Base-by-base conservation (phyloP, 2,329 filamentous ascomycete species). In the Hypomyces rosellus region DNA sequence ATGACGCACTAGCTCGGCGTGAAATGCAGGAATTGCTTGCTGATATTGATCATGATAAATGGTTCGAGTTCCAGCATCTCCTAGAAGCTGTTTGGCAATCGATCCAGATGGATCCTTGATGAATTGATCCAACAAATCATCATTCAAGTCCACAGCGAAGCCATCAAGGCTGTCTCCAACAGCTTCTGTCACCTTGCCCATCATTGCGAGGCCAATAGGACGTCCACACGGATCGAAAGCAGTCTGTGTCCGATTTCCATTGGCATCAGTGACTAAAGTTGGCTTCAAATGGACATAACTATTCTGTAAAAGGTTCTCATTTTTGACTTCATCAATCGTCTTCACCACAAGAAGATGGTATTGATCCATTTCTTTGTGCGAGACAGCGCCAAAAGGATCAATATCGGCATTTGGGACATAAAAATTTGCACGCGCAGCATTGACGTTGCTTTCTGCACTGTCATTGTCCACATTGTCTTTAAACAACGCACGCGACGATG, bases 151-250 rank as follows among this genome's bases (percentile, higher is more conserved):
- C 2, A 42, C 6, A 3, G 37, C 20, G 18, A 54, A 20, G 33
- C 38, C 44, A 41, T 42, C 44, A 41, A 54, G 40, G 7, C 37
- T 40, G 42, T 54, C 52, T 11, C 52, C 51, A 16, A 45, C 20
- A 13, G 37, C 38, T 20, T 54, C 51, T 18, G 48, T 46, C 9
- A 45, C 43, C 40, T 51, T 54, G n/a, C 51, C 51, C 44, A 51
- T 48, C 15, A 38, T 42, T 16, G 22, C 41, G n/a, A 12, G 8
- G 20, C 18, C 41, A 15, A 44, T 20, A 33, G 16, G 11, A 9
- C 30, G 48, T 14, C 51, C 51, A 14, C 41, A 18, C 8, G 49
- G 12, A 36, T 51, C 30, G 34, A 51, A 54, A 7, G 37, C 14
- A 25, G 40, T 46, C n/a, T 42, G 14, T n/a, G 45, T 48, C 30